These are phyloP conservation scores for Logfia minima DNA, from an alignment of 129 eudicot genomes.

Conservation along the genomic window DNA sequence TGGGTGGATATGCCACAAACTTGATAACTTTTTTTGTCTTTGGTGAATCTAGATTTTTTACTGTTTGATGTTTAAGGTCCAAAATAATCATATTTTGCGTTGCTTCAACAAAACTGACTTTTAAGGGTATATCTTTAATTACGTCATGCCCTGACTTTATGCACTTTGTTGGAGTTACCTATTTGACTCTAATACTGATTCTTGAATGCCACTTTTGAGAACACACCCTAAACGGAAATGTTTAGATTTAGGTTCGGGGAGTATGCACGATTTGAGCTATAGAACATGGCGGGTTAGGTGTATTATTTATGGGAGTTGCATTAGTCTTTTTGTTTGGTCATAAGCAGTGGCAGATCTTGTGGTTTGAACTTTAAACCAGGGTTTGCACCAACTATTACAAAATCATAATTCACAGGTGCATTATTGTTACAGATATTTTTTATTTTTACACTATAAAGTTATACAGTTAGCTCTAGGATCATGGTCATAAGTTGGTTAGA, in stretches of 20 bases:
- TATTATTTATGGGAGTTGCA: not conserved
- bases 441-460: too few relatives aligned
- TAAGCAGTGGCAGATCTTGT: not conserved
- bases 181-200: not conserved
- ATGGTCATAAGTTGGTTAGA: too few relatives aligned
- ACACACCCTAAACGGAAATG: not conserved
- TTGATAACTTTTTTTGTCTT: not conserved
- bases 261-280: slow-evolving; percentile 1
- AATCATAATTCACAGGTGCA: not conserved
- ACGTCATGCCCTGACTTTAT: not conserved
- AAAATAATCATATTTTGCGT: not conserved
- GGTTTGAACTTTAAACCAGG: not conserved
- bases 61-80: not conserved
- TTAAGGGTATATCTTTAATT: not conserved
- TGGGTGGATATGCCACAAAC: not conserved
- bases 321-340: not conserved
- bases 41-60: not conserved
- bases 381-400: not conserved
- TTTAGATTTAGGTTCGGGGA: not conserved
- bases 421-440: too few relatives aligned
- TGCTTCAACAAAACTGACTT: not conserved
- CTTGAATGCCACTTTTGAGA: slow-evolving; percentile 2
- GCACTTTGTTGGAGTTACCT: not conserved
- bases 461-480: too few relatives aligned
- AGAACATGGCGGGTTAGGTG: not conserved